Base-by-base conservation (phyloP, 208 protist genomes). In the Acanthamoeba sp. region DNA sequence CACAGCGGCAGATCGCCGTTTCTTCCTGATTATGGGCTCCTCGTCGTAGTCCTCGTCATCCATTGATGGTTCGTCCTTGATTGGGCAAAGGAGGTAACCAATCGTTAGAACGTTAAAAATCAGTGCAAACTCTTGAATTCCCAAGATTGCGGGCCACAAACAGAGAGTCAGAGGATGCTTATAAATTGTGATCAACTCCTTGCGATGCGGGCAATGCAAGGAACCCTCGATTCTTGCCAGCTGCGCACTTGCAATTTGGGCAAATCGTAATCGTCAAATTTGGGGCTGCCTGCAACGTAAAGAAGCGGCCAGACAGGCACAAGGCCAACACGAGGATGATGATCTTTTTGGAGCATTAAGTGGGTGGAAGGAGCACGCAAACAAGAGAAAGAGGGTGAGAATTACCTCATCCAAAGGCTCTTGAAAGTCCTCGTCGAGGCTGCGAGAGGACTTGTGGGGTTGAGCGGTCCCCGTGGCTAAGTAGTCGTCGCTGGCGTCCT, bases 31-130 rank as follows among this genome's bases (percentile, higher is more conserved):
- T 29, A 90, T 66, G 57, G 82, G 82, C 57, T 71, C 62, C 55
- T 62, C 82, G 24, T 90, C 82, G 34, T 90, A 90, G 42, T 90
- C 82, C 7, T 90, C 82, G 29, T 90, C 82, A 16, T 59, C 82
- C 48, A 32, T 24, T 9, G 82, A 64, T 5, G 71, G 38, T 38
- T 82, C 71, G 38, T 82, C 71, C 71, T 82, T 71, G 57, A 66
- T 66, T 32, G 7, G 32, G 6, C 24, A 22, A 36, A 9, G 42
- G 29, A 38, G 20, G 64, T 20, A 36, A 12, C 55, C 12, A 62
- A 62, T 62, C 34, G 1, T 42, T 45, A 78, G 38, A 78, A 45
- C 27, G 12, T 14, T 40, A 6, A 42, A 42, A 45, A 42, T 78
- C 29, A 78, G 29, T 22, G 16, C 29, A 45, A 42, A n/a, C n/a